These are phyloP conservation scores for Apiotrichum gamsii DNA, from an alignment of 1,284 basidiomycete species.

Conservation along the genomic window DNA sequence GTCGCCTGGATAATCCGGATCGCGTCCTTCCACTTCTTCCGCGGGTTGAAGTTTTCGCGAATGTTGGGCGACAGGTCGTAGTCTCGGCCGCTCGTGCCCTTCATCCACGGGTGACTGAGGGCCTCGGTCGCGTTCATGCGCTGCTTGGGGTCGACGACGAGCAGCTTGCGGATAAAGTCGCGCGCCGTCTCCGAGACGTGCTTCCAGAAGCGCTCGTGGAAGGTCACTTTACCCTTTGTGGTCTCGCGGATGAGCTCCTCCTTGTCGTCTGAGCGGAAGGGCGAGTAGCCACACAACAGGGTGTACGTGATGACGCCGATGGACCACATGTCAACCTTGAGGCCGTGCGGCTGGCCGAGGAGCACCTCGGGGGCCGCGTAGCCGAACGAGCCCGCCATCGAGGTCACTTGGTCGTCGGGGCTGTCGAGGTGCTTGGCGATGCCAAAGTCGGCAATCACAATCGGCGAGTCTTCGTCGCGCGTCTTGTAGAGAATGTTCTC, in stretches of 20 bases:
- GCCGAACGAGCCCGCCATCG: slow-evolving; percentile 82
- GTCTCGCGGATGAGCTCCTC: slow-evolving; percentile 74
- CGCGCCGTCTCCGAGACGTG: slow-evolving; percentile 53
- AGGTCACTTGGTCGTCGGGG: slow-evolving; percentile 68
- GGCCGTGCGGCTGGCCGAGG: slow-evolving; percentile 73
- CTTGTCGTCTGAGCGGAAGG: slow-evolving; percentile 79
- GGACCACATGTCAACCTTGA: slow-evolving; percentile 89
- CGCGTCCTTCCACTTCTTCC: slow-evolving; percentile 32
- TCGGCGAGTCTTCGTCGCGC: slow-evolving; percentile 61
- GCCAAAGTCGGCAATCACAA: slow-evolving; percentile 94
- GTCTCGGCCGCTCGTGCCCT: slow-evolving; percentile 49
- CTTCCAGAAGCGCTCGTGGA: slow-evolving; percentile 90
- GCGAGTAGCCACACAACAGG: slow-evolving; percentile 83
- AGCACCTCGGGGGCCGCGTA: slow-evolving; percentile 94
- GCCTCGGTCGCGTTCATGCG: slow-evolving; percentile 73
- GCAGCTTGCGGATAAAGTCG: slow-evolving; percentile 68
- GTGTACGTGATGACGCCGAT: slow-evolving; percentile 92
- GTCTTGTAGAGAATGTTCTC: slow-evolving; percentile 92
- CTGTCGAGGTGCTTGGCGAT: slow-evolving; percentile 84
- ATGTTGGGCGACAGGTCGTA: slow-evolving; percentile 65
- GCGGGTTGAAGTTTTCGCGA: slow-evolving; percentile 56
- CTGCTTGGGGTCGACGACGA: slow-evolving; percentile 65
- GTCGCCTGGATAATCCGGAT: slow-evolving; percentile 19
- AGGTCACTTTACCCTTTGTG: slow-evolving; percentile 72
- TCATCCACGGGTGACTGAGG: slow-evolving; percentile 53